A percentile compares a stretch with the other conserved stretches of the same genome.
Conservation (phyloP, 2,329 filamentous ascomycete genomes). For the Ophiostoma montium region DNA sequence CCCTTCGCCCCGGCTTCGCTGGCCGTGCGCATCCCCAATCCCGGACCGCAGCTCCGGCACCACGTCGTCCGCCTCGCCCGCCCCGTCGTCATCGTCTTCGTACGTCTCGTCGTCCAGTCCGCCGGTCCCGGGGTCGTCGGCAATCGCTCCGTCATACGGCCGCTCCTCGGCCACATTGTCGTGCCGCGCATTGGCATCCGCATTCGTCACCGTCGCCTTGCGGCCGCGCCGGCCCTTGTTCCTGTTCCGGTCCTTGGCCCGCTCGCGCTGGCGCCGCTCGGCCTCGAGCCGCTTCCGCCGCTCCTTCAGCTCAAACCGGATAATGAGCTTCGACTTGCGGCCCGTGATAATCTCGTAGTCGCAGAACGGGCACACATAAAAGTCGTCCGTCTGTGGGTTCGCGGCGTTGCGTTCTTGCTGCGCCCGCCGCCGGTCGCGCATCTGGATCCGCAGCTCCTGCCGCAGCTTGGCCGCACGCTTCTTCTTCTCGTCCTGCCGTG, state of each 20-base stretch:
- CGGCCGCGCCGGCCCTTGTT: slow-evolving; percentile 83
- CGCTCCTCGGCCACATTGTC: slow-evolving; percentile 17
- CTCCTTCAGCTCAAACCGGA: slow-evolving; percentile 90
- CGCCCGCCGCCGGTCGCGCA: slow-evolving; percentile 60
- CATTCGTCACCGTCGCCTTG: slow-evolving; percentile 51
- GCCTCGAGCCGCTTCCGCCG: slow-evolving; percentile 68
- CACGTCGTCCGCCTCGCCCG: slow-evolving; percentile 1
- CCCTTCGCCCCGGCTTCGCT: not conserved
- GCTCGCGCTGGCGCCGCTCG: slow-evolving; percentile 67
- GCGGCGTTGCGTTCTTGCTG: slow-evolving; percentile 66
- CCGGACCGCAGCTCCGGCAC: slow-evolving; percentile 4
- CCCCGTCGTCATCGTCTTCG: slow-evolving; percentile 6
- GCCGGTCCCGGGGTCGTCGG: not conserved
- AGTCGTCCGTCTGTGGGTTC: slow-evolving; percentile 59
- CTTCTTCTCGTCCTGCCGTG: slow-evolving; percentile 28
- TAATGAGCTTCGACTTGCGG: slow-evolving; percentile 68
- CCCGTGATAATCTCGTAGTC: slow-evolving; percentile 96
- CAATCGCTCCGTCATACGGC: not conserved
- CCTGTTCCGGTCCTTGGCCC: slow-evolving; percentile 63
- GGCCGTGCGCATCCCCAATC: not conserved
- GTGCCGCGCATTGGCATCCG: not conserved
- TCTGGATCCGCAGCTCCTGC: slow-evolving; percentile 40
- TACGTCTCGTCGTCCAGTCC: not conserved
- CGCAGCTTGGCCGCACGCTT: slow-evolving; percentile 52
- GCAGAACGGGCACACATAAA: slow-evolving; percentile 97